Conservation (phyloP, 2,329 filamentous ascomycete species). For the Ceratocystis eucalypticola region DNA sequence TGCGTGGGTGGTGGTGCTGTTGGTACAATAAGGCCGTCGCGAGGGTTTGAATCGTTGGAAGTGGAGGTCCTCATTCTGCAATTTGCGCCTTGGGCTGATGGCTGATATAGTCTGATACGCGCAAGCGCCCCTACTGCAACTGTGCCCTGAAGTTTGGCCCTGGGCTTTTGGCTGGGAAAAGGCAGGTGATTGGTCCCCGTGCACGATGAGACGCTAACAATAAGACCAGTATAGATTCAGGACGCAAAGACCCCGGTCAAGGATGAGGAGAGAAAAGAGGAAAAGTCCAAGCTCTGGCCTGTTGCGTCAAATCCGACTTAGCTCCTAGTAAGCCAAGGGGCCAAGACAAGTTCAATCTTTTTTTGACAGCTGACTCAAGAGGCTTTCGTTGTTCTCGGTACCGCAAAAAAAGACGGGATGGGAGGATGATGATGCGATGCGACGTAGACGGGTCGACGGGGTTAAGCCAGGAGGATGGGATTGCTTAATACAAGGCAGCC, state of each 20-base stretch:
- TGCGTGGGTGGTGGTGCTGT: conserved; percentile 3
- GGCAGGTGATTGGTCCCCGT: background rate
- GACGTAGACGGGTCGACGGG: background rate
- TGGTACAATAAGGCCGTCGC: background rate
- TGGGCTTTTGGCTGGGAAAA: background rate
- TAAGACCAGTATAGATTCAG: background rate
- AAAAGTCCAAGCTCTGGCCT: background rate
- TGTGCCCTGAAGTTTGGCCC: background rate
- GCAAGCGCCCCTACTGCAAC: background rate
- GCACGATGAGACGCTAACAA: background rate
- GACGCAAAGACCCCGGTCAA: conserved; percentile 2
- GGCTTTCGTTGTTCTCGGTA: background rate
- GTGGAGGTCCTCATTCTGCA: background rate
- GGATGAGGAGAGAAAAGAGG: background rate
- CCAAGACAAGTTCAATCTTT: background rate
- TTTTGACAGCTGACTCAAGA: background rate
- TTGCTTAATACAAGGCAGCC: too few relatives aligned
- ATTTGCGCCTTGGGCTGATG: background rate
- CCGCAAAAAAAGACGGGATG: background rate
- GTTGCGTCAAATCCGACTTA: background rate
- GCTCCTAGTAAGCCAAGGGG: background rate
- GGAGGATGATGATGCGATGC: background rate
- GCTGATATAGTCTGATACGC: background rate
- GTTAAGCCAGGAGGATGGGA: background rate
- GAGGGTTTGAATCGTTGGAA: conserved; percentile 1